Evolutionary conservation across 2,329 filamentous ascomycete species (phyloP), one percentile per base, ranked within the genome.

Genomic region (Hymenoscyphus infarciens): DNA sequence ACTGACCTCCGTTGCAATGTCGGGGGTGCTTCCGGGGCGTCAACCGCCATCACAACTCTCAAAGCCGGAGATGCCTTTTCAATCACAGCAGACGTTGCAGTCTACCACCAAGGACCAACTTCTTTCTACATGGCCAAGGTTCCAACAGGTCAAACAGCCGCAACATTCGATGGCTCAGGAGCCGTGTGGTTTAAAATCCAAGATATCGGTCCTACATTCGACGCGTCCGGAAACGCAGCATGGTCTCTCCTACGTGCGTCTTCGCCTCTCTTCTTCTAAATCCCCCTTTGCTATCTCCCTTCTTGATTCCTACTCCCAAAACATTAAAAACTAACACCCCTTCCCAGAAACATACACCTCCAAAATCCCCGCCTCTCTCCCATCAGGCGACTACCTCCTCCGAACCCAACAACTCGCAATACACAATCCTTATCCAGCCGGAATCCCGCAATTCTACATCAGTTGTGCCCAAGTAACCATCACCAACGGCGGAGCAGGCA

Each of bases 31-130:
- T 63, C 55, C 0, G 64, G 69, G 22, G 63, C 45, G 16, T 61
- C 60, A 31, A 68, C 71, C 5, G 35, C 64, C 3, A 70, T 69
- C 1, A 73, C 71, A 15, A 69, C 72, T 3, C 73, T 74, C 15
- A 70, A 71, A 29, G 71, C 70, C 55, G 79, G 77, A 19, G 74
- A 77, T 69, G 77, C 78, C 5, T 76, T 81, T 68, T 71, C 74
- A 1, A 80, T 82, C 64, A 78, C 78, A 61, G 77, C 80, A 3
- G 81, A 81, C 52, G 76, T 67, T 10, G 64, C 66, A 13, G 70
- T 74, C 7, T 74, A 74, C 56, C 75, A 76, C 57, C 67, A 75
- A 22, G 75, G 75, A 2, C 71, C 74, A n/a, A 60, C 74, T 13
- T 72, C 69, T 0, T 71, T 75, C 64, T 75, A 76, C 38, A 72